A percentile compares a stretch with the other conserved stretches of the same genome.
These are phyloP conservation scores for Gloeostereum incarnatum DNA, from an alignment of 768 basidiomycete genomes.

Conservation along the genomic window DNA sequence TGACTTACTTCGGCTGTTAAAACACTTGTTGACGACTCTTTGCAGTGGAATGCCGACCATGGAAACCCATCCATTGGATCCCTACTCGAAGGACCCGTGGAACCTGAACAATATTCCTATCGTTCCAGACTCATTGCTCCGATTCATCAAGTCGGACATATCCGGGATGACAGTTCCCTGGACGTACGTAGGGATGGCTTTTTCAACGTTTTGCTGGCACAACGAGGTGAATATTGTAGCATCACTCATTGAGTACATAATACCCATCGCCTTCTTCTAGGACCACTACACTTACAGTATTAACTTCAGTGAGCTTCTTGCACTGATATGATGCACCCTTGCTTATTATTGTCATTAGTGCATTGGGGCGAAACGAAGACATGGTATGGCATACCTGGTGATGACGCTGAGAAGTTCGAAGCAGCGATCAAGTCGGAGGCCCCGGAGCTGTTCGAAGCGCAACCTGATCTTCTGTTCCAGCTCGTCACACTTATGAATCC, in stretches of 20 bases:
- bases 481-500: slow-evolving; percentile 98
- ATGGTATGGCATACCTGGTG: slow-evolving; percentile 98
- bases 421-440: slow-evolving; percentile 91
- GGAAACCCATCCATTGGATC: slow-evolving; percentile 85
- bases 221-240: slow-evolving; percentile 61
- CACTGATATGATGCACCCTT: slow-evolving; percentile 8
- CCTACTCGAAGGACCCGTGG: slow-evolving; percentile 90
- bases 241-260: slow-evolving; percentile 3
- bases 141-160: slow-evolving; percentile 97
- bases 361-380: slow-evolving; percentile 99
- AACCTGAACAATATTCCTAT: slow-evolving; percentile 98
- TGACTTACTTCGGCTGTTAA: slow-evolving; percentile 1
- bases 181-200: slow-evolving; percentile 99
- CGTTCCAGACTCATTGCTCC: slow-evolving; percentile 81
- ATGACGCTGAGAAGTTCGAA: slow-evolving; percentile 93
- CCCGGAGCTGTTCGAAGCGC: slow-evolving; percentile 95
- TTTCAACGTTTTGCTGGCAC: slow-evolving; percentile 99
- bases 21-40: slow-evolving; percentile 4
- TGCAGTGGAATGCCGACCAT: slow-evolving; percentile 88
- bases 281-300: slow-evolving; percentile 98
- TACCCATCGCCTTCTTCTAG: slow-evolving; percentile 24
- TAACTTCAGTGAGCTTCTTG: slow-evolving; percentile 66
- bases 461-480: slow-evolving; percentile 95
- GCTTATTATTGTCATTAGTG: slow-evolving; percentile 40
- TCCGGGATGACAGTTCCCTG: slow-evolving; percentile 99